Evolutionary conservation across 2,329 filamentous ascomycete species (phyloP), one percentile per base, ranked within the genome.

Genomic region (Erysiphe neolycopersici): DNA sequence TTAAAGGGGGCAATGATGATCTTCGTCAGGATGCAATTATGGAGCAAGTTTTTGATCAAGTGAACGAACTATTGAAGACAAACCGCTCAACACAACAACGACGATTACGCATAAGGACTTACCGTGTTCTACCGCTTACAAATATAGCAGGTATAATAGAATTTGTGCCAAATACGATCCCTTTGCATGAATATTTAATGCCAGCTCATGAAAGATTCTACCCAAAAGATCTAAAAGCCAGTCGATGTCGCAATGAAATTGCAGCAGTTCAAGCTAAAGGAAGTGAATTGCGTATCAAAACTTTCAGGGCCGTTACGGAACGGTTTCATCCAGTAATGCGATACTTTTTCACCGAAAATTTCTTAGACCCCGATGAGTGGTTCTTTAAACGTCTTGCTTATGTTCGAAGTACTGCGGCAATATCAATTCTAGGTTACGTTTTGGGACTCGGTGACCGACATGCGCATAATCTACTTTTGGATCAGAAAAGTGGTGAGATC

Each of bases 21-120:
- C 69, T 99, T 12, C 79, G 91, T 9, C 89, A 98, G 62, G 89
- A 99, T 55, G 83, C 87, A 38, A 98, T 76, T 64, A 99, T 99
- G 91, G 91, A 98, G 60, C 89, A 99, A 60, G 89, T 98, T 1
- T 99, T 98, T 58, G 82, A 85, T 46, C 84, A 92, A 60, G 89
- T 94, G 18, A 95, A 84, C 46, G 80, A 81, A 43, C 71, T 98
- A 18, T 65, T 99, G 22, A 80, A 81, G 56, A 76, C 81, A 41
- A 84, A 95, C 58, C 76, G 82, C 44, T 71, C 76, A 12, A 94
- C 89, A 2, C 78, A 84, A 35, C 84, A 93, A 55, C 77, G 89
- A 5, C 81, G 81, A 49, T 66, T 99, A 11, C 81, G 79, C 9
- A 91, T 99, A 54, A 71, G 91, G 46, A 95, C 89, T 0, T 99